Evolutionary conservation across 2,329 filamentous ascomycete genomes (phyloP), one percentile per base, ranked within the genome.

Genomic region (Sporothrix curviconia): DNA sequence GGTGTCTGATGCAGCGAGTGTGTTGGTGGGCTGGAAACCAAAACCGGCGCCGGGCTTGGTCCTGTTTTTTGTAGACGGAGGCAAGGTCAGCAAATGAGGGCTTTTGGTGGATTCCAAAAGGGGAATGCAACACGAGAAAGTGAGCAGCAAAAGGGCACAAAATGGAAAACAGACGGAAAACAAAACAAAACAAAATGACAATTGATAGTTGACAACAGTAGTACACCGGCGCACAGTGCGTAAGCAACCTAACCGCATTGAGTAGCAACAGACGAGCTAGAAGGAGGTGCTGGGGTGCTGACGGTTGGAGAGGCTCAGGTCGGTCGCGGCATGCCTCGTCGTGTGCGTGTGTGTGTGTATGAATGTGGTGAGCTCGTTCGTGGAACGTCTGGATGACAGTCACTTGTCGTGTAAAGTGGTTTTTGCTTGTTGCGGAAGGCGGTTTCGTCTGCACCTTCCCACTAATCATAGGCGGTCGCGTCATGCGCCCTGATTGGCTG

Each of bases 21-120:
- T 65, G 60, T 68, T 64, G 37, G 61, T 62, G 14, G 66, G 66
- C 59, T 66, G 64, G 57, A 66, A 62, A 55, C 62, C 61, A 59
- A 66, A 67, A 17, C 59, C 53, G 49, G 63, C 60, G 34, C 62
- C 64, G 15, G 65, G 64, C 51, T 67, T 67, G 62, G 65, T 66
- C 39, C 59, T 60, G 24, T 8, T 49, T 42, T 39, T 52, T 52
- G 37, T 15, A 44, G 14, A 51, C 32, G 37, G 25, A 6, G 24
- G 15, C n/a, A 7, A 6, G 37, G 43, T 55, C 42, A 55, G 52
- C 37, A 39, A 17, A 22, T 4, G 14, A n/a, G n/a, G 7, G 32
- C 24, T 34, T 5, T n/a, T 3, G 7, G 9, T 19, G 22, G 36
- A 11, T 11, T 7, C 28, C 44, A 34, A 30, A 44, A 44, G 17